Percentiles rank a stretch among this genome's conserved stretches.
Evolutionary conservation across 345 rosid species (phyloP).

Genomic region (Sisymbrium irio): DNA sequence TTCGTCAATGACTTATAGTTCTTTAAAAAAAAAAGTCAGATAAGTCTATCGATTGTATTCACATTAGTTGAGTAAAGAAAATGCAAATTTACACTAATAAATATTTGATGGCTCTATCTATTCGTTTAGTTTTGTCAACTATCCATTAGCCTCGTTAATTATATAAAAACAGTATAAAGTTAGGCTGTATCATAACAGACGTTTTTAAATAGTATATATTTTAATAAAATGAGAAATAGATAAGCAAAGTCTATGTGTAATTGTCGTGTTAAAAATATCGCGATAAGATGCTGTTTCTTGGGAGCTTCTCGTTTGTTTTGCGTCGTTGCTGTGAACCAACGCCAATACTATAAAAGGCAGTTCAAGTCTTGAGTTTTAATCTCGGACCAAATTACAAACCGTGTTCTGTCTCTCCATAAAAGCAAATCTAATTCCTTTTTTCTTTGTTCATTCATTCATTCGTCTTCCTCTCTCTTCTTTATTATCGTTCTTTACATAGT

Average conservation of each 20-base stretch:
- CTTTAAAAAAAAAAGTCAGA: background rate
- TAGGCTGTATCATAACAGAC: conserved; percentile 16
- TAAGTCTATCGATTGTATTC: background rate
- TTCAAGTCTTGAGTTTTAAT: conserved; percentile 10
- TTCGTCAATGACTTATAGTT: background rate
- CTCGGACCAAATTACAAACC: conserved; percentile 18
- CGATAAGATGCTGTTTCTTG: conserved; percentile 30
- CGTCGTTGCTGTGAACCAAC: conserved; percentile 17
- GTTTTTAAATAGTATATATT: background rate
- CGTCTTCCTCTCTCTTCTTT: background rate
- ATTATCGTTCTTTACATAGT: background rate
- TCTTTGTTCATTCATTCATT: background rate
- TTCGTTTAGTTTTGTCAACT: background rate
- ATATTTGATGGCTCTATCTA: background rate
- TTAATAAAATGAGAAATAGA: conserved; percentile 7
- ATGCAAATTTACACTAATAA: background rate
- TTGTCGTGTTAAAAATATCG: conserved; percentile 23
- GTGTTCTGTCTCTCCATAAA: conserved; percentile 2
- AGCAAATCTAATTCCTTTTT: background rate
- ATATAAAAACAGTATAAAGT: background rate
- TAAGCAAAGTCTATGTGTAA: conserved; percentile 27
- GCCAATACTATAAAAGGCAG: conserved; percentile 23
- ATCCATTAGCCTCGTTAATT: background rate
- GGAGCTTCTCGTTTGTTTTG: conserved; percentile 25
- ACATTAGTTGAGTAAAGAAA: background rate